Evolutionary conservation across 2,329 filamentous ascomycete genomes (phyloP).

Genomic region (Colletotrichum lupini): DNA sequence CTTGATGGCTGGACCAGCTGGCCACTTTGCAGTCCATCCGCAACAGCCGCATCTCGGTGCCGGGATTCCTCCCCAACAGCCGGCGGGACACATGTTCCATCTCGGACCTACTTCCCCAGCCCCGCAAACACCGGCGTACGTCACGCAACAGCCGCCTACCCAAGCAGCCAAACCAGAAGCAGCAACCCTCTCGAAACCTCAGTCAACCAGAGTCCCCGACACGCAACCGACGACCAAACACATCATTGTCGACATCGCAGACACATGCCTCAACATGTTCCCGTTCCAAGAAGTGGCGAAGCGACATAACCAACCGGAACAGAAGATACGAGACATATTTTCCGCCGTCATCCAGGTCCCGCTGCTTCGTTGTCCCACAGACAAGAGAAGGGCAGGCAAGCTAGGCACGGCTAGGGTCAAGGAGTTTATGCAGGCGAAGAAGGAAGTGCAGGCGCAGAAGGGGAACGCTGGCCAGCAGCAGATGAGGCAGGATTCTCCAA

Average conservation of each 20-base stretch:
- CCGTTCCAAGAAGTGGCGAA: conserved; percentile 58
- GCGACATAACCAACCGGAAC: conserved; percentile 53
- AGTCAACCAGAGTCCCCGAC: conserved; percentile 29
- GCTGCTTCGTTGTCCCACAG: conserved; percentile 56
- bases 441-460: conserved; percentile 41
- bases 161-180: neutral
- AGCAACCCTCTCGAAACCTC: neutral
- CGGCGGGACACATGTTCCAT: conserved; percentile 6
- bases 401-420: conserved; percentile 53
- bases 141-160: neutral
- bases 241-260: conserved; percentile 60
- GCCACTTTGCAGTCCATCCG: conserved; percentile 14
- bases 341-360: conserved; percentile 60
- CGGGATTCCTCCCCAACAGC: conserved; percentile 2
- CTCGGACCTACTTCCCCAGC: neutral
- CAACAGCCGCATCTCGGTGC: conserved; percentile 10
- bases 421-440: conserved; percentile 56
- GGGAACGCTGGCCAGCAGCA: neutral
- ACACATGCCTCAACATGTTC: conserved; percentile 58
- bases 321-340: conserved; percentile 59
- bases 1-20: conserved; percentile 2
- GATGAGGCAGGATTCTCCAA: conserved; percentile 1
- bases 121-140: neutral
- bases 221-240: conserved; percentile 47
- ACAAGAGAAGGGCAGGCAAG: conserved; percentile 53